Base-by-base conservation (phyloP, 257 asterid species). In the Ilex aquifolium region DNA sequence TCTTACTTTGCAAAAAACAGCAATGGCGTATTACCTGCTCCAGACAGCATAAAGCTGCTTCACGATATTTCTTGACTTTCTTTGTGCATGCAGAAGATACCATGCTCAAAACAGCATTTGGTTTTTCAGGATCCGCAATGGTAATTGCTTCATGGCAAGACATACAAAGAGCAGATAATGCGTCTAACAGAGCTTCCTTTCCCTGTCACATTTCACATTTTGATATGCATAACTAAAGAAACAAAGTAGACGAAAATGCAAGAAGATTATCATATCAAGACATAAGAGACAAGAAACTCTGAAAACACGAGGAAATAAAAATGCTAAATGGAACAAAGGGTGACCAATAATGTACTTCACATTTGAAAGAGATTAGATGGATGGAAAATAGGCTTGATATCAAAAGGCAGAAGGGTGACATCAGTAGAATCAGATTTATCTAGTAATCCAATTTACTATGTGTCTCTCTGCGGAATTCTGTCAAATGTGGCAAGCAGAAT, bases 31-130 rank as follows among this genome's bases (percentile, higher is more conserved):
- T 60, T 69, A 92, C 99, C 99, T 85, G 76, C 83, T 89, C 97
- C 73, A 92, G 97, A 81, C 95, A 83, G 76, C 69, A 64, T 76
- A 87, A 92, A 69, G 99, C 99, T 58, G 99, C 93, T 78, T 89
- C 99, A 36, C 95, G 90, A 65, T 83, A 87, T 71, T 83, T 92
- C 74, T 73, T 87, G 21, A 81, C 69, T 82, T 79, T 89, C 81
- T 87, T 92, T 5, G 80, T 68, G 74, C 97, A 89, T 6, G 97
- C 97, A 62, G 91, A 79, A 67, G 86, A 71, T 63, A 87, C 58
- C 64, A 92, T 85, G 77, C 66, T 74, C 82, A 89, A 74, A 76
- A 92, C 83, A 68, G 90, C 81, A 75, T 72, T 70, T 57, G 97
- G 96, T 46, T 87, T 75, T 60, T 80, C 87, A 55, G 85, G 86